Evolutionary conservation across 2,329 filamentous ascomycete species (phyloP), one percentile per base, ranked within the genome.

Genomic region (Dactylellina haptotyla): DNA sequence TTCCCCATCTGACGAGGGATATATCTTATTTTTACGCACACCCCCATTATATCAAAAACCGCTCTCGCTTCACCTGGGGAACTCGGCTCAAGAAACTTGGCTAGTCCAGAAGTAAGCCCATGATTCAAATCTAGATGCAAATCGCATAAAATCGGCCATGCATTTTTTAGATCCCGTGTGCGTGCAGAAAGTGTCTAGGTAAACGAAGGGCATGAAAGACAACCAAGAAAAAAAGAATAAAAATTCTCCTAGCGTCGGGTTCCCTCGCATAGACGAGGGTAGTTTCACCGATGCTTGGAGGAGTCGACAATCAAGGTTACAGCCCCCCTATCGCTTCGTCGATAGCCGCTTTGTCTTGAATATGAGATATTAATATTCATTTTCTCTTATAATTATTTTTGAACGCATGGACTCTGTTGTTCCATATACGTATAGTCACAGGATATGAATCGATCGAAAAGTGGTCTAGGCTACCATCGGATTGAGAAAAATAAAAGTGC

Each of bases 181-280:
- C 51, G 45, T 66, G 62, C 59, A 64, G 37, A 39, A 32, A 51
- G 28, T n/a, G n/a, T n/a, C n/a, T n/a, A n/a, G n/a, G n/a, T n/a
- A n/a, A n/a, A n/a, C n/a, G n/a, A n/a, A n/a, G n/a, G n/a, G n/a
- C n/a, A n/a, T 51, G 14, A 43, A 14, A 25, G 30, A 10, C 30
- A 41, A 25, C 45, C 12, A 25, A 51, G 14, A 54, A 43, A 45
- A 50, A 53, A 53, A 51, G 39, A 64, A n/a, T n/a, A n/a, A n/a
- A n/a, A n/a, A 65, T 45, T 57, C 61, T 50, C 61, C 61, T 65
- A 65, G 61, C 63, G 63, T 67, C 63, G 53, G 63, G 53, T 67
- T 67, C 53, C 63, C 63, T 67, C 63, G 63, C 63, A 67, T 67
- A 67, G 63, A 67, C 63, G 63, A 67, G 63, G 63, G 14, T 20